phyloP scores from a whole-genome alignment of 2,329 filamentous ascomycete genomes.

The Xylaria sp. region DNA sequence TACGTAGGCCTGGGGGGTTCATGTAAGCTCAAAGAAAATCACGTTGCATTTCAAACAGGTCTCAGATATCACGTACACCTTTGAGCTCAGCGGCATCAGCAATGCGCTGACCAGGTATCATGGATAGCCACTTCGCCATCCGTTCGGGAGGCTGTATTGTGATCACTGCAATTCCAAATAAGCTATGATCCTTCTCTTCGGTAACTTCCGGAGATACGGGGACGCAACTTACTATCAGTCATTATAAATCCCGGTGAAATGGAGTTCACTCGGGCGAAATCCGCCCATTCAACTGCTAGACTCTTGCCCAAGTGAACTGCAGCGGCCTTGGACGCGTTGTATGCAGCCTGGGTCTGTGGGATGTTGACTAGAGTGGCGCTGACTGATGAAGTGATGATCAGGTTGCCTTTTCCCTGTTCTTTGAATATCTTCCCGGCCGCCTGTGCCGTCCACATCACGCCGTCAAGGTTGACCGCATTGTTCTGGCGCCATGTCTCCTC shows the following conservation, averaged over 20 bases:
- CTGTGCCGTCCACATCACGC: conserved; percentile 57
- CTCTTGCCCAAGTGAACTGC: conserved; percentile 55
- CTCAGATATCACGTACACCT: conserved; percentile 35
- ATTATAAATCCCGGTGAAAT: conserved; percentile 53
- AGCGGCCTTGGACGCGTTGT: conserved; percentile 41
- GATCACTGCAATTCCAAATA: conserved; percentile 42
- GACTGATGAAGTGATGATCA: conserved; percentile 33
- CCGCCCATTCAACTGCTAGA: conserved; percentile 57
- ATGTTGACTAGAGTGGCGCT: conserved; percentile 33
- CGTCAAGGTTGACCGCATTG: conserved; percentile 55
- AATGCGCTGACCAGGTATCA: conserved; percentile 49
- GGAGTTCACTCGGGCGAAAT: conserved; percentile 55
- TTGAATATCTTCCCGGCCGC: conserved; percentile 55
- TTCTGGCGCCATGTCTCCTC: conserved; percentile 54
- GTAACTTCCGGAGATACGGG: neutral
- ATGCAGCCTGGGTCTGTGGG: conserved; percentile 34
- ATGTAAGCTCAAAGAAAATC: conserved; percentile 7
- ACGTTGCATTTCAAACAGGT: neutral
- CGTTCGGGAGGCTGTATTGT: conserved; percentile 47
- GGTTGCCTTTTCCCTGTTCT: conserved; percentile 45
- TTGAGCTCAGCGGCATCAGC: conserved; percentile 52
- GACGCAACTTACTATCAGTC: conserved; percentile 47
- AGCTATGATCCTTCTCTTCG: conserved; percentile 1
- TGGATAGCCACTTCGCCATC: conserved; percentile 47
- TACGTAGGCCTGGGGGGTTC: conserved; percentile 46